These are phyloP conservation scores for Trichocladium uniseriatum DNA, from an alignment of 495 filamentous ascomycete genomes.

Conservation along the genomic window DNA sequence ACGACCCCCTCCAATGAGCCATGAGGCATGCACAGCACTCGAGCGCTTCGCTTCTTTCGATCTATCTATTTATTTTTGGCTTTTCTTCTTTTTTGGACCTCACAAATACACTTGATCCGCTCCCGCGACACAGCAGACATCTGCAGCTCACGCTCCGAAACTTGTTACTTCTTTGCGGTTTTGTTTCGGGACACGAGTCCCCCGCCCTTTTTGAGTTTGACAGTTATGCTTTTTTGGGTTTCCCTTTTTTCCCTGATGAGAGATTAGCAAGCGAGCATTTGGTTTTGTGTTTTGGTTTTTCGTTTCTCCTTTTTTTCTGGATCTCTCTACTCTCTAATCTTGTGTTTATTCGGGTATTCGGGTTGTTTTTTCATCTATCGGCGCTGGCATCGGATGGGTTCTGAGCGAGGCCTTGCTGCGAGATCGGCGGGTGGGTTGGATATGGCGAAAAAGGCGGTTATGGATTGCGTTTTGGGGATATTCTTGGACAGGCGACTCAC, in stretches of 20 bases:
- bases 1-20: too few species aligned
- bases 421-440: conserved; percentile 9
- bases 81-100: conserved; percentile 3
- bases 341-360: too few species aligned
- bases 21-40: conserved; percentile 8
- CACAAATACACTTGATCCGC: conserved; percentile 27
- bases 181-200: background rate
- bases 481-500: background rate
- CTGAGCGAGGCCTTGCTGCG: conserved; percentile 15
- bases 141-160: conserved; percentile 30
- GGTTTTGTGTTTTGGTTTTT: conserved; percentile 19
- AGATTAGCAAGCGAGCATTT: conserved; percentile 27
- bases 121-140: conserved; percentile 31
- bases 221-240: conserved; percentile 11
- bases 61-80: conserved; percentile 20
- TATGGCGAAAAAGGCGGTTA: conserved; percentile 15
- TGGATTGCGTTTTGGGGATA: conserved; percentile 7
- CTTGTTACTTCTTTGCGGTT: conserved; percentile 19
- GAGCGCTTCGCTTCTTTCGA: conserved; percentile 21
- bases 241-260: background rate
- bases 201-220: background rate
- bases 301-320: conserved; percentile 15
- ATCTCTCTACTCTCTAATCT: conserved; percentile 11
- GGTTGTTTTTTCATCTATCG: conserved; percentile 4
- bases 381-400: conserved; percentile 22